Evolutionary conservation across 2,329 filamentous ascomycete species (phyloP).

Genomic region (Trichothecium sympodiale): DNA sequence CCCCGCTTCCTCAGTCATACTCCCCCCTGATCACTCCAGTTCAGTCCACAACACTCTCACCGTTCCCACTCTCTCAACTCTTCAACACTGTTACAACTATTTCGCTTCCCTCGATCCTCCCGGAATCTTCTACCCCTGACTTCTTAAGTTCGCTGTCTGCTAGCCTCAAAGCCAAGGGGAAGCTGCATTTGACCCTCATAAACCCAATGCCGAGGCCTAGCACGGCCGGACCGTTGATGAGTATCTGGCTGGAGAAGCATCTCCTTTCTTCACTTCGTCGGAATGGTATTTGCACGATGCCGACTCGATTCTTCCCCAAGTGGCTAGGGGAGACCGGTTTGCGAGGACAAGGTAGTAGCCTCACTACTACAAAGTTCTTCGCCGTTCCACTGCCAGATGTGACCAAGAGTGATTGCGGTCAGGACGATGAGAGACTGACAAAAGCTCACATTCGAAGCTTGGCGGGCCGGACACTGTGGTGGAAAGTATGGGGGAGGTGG

Average conservation of each 20-base stretch:
- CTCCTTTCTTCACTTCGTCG: conserved; percentile 48
- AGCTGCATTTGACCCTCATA: conserved; percentile 48
- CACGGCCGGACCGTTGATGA: conserved; percentile 45
- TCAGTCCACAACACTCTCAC: neutral
- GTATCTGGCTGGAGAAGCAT: conserved; percentile 50
- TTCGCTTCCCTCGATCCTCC: conserved; percentile 21
- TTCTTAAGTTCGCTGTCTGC: neutral
- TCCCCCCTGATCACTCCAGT: neutral
- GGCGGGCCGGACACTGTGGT: conserved; percentile 48
- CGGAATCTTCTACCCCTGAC: conserved; percentile 28
- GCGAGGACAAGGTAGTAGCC: conserved; percentile 32
- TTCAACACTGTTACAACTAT: conserved; percentile 30
- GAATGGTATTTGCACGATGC: conserved; percentile 47
- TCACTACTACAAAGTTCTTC: conserved; percentile 37
- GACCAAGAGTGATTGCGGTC: conserved; percentile 7
- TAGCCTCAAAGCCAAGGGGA: conserved; percentile 40
- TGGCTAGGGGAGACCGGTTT: conserved; percentile 48
- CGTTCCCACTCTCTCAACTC: neutral
- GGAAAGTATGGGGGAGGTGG: conserved; percentile 46
- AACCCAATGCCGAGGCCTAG: conserved; percentile 47
- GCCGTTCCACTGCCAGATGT: conserved; percentile 24
- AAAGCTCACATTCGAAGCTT: conserved; percentile 38
- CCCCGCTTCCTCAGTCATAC: conserved; percentile 1
- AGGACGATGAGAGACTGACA: conserved; percentile 15
- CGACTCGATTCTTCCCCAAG: conserved; percentile 43